A percentile compares a stretch with the other conserved stretches of the same genome.
Evolutionary conservation across 805 yeast species (phyloP).

Genomic region (Pichia occidentalis): DNA sequence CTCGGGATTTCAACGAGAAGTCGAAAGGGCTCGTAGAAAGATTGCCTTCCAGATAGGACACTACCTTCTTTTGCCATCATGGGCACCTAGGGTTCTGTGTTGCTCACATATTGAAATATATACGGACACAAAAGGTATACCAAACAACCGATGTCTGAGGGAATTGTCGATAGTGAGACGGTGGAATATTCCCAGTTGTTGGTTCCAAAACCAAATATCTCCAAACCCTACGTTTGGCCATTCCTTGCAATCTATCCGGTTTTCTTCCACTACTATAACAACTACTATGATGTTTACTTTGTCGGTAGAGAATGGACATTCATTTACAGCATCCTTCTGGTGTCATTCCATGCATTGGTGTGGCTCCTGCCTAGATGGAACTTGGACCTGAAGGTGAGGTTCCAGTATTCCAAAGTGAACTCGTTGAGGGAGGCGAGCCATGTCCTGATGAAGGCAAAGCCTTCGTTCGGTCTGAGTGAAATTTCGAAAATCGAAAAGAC

Average conservation of each 20-base stretch:
- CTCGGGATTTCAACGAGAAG: too few relatives aligned
- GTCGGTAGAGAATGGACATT: conserved; percentile 95
- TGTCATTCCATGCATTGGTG: conserved; percentile 67
- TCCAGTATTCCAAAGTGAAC: conserved; percentile 55
- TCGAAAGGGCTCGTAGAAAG: too few relatives aligned
- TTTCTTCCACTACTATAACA: conserved; percentile 56
- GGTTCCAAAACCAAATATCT: conserved; percentile 52
- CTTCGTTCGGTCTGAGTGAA: conserved; percentile 81
- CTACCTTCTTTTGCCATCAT: too few relatives aligned
- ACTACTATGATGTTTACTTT: conserved; percentile 73
- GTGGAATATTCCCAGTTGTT: conserved; percentile 68
- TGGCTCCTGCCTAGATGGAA: conserved; percentile 96
- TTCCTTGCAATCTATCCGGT: conserved; percentile 72
- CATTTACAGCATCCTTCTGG: conserved; percentile 68
- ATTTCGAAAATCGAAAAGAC: conserved; percentile 54
- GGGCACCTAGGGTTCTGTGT: too few relatives aligned
- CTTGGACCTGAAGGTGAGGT: conserved; percentile 56
- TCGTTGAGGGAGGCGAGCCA: conserved; percentile 59
- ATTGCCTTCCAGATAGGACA: too few relatives aligned
- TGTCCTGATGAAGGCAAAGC: conserved; percentile 71
- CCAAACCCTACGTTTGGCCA: conserved; percentile 79
- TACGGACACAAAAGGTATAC: too few relatives aligned
- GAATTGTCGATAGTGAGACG: conserved; percentile 62
- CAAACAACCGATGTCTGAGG: conserved; percentile 19
- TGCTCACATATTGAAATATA: too few relatives aligned